A percentile compares a stretch with the other conserved stretches of the same genome.
These are phyloP conservation scores for Sclerotinia minor DNA, from an alignment of 2,329 filamentous ascomycete genomes.

Conservation along the genomic window DNA sequence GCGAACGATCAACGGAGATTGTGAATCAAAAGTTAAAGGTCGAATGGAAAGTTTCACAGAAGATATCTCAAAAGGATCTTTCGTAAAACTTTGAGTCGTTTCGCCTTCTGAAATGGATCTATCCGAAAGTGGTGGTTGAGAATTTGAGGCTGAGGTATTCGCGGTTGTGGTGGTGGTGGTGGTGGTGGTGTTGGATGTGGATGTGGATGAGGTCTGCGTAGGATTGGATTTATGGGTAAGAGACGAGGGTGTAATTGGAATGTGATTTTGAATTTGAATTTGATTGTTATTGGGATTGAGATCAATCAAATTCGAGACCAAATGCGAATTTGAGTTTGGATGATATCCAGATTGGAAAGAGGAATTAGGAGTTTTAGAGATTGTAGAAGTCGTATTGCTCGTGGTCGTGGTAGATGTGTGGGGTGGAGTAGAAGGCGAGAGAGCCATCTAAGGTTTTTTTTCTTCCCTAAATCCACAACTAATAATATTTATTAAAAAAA, in stretches of 20 bases:
- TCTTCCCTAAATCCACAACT: neutral
- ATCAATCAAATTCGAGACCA: neutral
- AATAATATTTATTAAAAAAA: neutral
- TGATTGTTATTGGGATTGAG: neutral
- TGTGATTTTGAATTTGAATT: neutral
- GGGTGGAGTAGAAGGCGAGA: conserved; percentile 23
- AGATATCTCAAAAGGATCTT: neutral
- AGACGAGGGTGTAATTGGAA: neutral
- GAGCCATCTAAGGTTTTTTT: conserved; percentile 27
- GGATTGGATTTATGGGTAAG: conserved; percentile 6
- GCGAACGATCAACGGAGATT: conserved; percentile 19
- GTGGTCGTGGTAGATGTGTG: conserved; percentile 21
- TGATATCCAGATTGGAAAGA: neutral
- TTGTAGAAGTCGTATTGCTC: conserved; percentile 4
- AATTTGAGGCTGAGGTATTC: conserved; percentile 7
- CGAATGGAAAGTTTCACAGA: neutral
- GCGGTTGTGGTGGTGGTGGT: neutral
- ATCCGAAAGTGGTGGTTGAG: conserved; percentile 8
- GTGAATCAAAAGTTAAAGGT: conserved; percentile 11
- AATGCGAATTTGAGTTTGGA: conserved; percentile 7
- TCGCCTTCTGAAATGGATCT: conserved; percentile 11
- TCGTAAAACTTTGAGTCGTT: neutral
- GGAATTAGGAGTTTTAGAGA: conserved; percentile 14
- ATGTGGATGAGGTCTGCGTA: neutral
- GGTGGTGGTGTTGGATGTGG: neutral